Evolutionary conservation across 495 filamentous ascomycete species (phyloP).

Genomic region (Penicillium canescens): DNA sequence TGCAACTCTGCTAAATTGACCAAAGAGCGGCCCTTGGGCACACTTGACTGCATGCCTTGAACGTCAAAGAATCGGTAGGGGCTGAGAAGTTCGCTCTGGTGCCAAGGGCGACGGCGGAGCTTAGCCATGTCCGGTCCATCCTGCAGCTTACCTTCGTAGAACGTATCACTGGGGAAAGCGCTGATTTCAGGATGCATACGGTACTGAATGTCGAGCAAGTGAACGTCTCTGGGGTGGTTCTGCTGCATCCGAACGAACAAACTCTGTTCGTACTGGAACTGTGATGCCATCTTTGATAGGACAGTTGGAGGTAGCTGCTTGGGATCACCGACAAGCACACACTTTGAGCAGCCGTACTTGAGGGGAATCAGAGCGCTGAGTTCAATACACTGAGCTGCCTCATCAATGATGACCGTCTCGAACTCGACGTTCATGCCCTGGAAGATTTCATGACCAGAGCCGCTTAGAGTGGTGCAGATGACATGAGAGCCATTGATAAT

Average conservation of each 20-base stretch:
- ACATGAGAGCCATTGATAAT: slow-evolving; percentile 89
- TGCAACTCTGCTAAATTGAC: slow-evolving; percentile 86
- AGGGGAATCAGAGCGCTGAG: slow-evolving; percentile 94
- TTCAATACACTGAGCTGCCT: slow-evolving; percentile 97
- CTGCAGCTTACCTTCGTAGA: slow-evolving; percentile 84
- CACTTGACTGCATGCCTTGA: slow-evolving; percentile 77
- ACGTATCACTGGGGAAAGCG: slow-evolving; percentile 80
- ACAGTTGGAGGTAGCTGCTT: slow-evolving; percentile 97
- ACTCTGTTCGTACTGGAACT: slow-evolving; percentile 95
- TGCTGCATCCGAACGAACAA: slow-evolving; percentile 97
- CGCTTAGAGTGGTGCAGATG: slow-evolving; percentile 92
- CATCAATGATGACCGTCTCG: slow-evolving; percentile 97
- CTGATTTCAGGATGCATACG: slow-evolving; percentile 99
- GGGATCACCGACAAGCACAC: slow-evolving; percentile 95
- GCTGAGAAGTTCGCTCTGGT: slow-evolving; percentile 73
- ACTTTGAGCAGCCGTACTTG: slow-evolving; percentile 96
- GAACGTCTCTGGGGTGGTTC: slow-evolving; percentile 86
- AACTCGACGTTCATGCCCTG: slow-evolving; percentile 92
- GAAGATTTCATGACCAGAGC: slow-evolving; percentile 97
- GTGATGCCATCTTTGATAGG: slow-evolving; percentile 85
- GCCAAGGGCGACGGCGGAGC: slow-evolving; percentile 79
- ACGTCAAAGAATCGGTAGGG: slow-evolving; percentile 99
- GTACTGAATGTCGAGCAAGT: slow-evolving; percentile 93
- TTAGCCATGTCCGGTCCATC: slow-evolving; percentile 82
- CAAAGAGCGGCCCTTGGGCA: slow-evolving; percentile 78